Evolutionary conservation across 768 basidiomycete species (phyloP).

Genomic region (Trametes villosa): DNA sequence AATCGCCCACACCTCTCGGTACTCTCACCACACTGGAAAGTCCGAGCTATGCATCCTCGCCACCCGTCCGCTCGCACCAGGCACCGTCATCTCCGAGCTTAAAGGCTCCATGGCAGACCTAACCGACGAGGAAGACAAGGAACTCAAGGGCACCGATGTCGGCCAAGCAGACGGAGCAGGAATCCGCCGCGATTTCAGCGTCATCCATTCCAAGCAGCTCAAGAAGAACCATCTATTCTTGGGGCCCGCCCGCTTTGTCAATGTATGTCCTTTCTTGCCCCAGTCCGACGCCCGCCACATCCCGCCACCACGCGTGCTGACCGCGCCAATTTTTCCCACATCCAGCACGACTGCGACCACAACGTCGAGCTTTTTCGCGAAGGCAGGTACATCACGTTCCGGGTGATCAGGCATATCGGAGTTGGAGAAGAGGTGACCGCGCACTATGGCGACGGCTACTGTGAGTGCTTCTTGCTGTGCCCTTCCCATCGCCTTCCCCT

Average conservation of each 20-base stretch:
- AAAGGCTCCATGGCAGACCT: constrained; percentile 91
- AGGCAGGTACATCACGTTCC: constrained; percentile 88
- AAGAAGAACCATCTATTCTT: constrained; percentile 92
- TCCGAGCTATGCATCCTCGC: constrained; percentile 88
- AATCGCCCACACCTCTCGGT: constrained; percentile 87
- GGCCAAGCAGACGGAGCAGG: constrained; percentile 54
- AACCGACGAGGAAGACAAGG: constrained; percentile 83
- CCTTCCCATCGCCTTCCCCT: constrained; percentile 12
- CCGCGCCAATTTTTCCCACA: constrained; percentile 16
- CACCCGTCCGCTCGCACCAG: constrained; percentile 68
- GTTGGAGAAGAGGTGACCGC: constrained; percentile 89
- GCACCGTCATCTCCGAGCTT: constrained; percentile 79
- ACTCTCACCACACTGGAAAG: constrained; percentile 86
- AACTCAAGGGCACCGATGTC: constrained; percentile 81
- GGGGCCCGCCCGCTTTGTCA: constrained; percentile 91
- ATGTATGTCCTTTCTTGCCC: constrained; percentile 55
- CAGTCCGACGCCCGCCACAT: background rate
- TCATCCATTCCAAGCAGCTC: constrained; percentile 89
- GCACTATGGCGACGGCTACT: constrained; percentile 90
- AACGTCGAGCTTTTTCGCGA: constrained; percentile 89
- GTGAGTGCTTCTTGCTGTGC: constrained; percentile 50
- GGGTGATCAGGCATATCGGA: constrained; percentile 75
- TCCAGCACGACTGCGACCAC: constrained; percentile 92
- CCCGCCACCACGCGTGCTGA: constrained; percentile 10
- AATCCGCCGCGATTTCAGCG: constrained; percentile 86